phyloP scores from a whole-genome alignment of 495 filamentous ascomycete genomes.

The Aspergillus funiculosus region DNA sequence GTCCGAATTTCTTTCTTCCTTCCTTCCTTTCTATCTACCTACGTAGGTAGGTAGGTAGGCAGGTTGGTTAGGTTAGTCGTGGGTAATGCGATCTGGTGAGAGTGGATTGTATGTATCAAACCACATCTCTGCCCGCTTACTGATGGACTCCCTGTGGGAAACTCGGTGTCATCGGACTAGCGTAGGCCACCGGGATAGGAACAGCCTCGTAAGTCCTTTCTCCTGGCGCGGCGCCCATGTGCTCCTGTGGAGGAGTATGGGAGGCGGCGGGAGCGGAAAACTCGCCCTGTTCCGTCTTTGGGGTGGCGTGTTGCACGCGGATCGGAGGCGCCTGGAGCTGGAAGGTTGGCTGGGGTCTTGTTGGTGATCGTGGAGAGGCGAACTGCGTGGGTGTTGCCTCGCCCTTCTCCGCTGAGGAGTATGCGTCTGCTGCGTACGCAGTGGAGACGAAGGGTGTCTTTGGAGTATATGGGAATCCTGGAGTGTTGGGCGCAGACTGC shows the following conservation, averaged over 20 bases:
- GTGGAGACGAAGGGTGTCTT: slow-evolving; percentile 40
- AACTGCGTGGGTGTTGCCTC: slow-evolving; percentile 39
- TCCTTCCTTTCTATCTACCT: too few relatives aligned
- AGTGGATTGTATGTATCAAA: not conserved
- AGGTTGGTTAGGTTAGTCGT: too few relatives aligned
- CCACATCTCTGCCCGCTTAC: slow-evolving; percentile 3
- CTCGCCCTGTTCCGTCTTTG: slow-evolving; percentile 54
- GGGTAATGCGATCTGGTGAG: too few relatives aligned
- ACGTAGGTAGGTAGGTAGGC: too few relatives aligned
- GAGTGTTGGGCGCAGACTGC: slow-evolving; percentile 92
- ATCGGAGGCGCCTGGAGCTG: slow-evolving; percentile 77
- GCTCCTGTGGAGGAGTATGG: slow-evolving; percentile 28
- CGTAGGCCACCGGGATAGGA: slow-evolving; percentile 48
- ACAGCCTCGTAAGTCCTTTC: slow-evolving; percentile 48
- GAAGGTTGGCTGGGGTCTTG: slow-evolving; percentile 55
- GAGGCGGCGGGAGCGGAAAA: slow-evolving; percentile 42
- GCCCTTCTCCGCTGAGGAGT: slow-evolving; percentile 55
- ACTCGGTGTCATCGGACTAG: slow-evolving; percentile 37
- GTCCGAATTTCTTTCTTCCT: too few relatives aligned
- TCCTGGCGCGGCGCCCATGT: slow-evolving; percentile 43
- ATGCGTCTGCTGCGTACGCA: slow-evolving; percentile 36
- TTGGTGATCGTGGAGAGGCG: slow-evolving; percentile 45
- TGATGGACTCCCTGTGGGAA: slow-evolving; percentile 24
- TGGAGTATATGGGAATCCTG: slow-evolving; percentile 62
- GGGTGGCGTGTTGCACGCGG: slow-evolving; percentile 69